Base-by-base conservation (phyloP, 2,329 filamentous ascomycete genomes). In the Monilinia fructicola region DNA sequence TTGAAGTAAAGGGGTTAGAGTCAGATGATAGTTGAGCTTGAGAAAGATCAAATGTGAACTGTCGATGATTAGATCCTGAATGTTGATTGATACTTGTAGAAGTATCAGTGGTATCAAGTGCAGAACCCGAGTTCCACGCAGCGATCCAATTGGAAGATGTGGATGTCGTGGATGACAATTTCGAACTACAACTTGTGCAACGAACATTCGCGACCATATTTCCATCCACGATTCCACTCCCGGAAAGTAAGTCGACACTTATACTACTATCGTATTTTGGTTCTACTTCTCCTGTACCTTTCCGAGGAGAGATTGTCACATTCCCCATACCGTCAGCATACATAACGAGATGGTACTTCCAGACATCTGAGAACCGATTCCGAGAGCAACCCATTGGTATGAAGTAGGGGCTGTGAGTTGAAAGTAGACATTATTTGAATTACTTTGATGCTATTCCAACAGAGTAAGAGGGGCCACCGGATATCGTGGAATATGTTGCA, bases 261-360 rank as follows among this genome's bases (percentile, higher is more conserved):
- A 82, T 77, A 23, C 73, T 73, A 6, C 74, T 74, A 71, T 84
- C 80, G 58, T 79, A 74, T 11, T 74, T 68, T 0, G 85, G 85
- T 70, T 78, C 71, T 1, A 71, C 71, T 64, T 85, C 75, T 11
- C 83, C 83, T 6, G 58, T 60, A 3, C 79, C 80, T 23, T 78
- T 70, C 35, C 85, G 77, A 9, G 83, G 82, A 5, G 85, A 87
- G 5, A 88, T 71, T 0, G 86, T 88, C 12, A 88, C 82, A 65
- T 78, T 81, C 11, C 83, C 82, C 48, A 74, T 77, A 31, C 80
- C 78, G 50, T 81, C 80, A 4, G 83, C 79, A 73, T 88, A 88
- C 42, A 87, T 80, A 38, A 87, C 76, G 73, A 88, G 64, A 88
- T 87, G 71, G 84, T 85, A 6, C 85, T 76, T 42, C 81, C 82